Evolutionary conservation across 257 asterid genomes (phyloP), one percentile per base, ranked within the genome.

Genomic region (Solanum infundibuliforme): DNA sequence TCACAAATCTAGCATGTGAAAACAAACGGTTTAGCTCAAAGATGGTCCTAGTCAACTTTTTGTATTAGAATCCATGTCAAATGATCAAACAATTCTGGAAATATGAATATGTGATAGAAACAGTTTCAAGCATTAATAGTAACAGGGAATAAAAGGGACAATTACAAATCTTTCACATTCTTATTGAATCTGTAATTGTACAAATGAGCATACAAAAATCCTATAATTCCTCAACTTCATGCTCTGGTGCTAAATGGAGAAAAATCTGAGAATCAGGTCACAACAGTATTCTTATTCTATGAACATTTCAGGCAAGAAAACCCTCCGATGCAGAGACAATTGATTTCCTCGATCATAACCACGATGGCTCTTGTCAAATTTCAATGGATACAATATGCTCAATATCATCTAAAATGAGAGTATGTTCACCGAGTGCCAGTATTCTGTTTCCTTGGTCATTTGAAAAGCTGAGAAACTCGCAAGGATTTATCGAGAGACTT

Each of bases 401-500:
- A 66, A 92, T 32, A 41, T 91, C 92, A 87, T 91, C 94, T 38
- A 96, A 90, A 66, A 89, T 62, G 5, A 95, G 89, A 83, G 90
- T 76, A 84, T 97, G 97, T 89, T 95, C 94, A 58, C 98, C 99
- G n/a, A 90, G 68, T 29, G 95, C 93, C 92, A 97, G 73, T 90
- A 95, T 89, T 87, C 91, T 89, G 35, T 87, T 74, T 32, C 99
- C 99, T 36, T 90, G 86, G 90, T 91, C 95, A 84, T 94, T 94
- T 32, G 93, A 98, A 88, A 93, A 87, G 94, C 98, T 95, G 27
- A 97, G 95, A 92, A 93, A 95, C 46, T 95, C 91, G 31, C 99
- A 97, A 34, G 99, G 98, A 90, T 95, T 95, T 8, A 97, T 90
- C 48, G 73, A 32, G 39, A 95, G 91, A 83, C 92, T 92, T 25